Evolutionary conservation across 345 rosid genomes (phyloP).

Genomic region (Crucihimalaya himalaica): DNA sequence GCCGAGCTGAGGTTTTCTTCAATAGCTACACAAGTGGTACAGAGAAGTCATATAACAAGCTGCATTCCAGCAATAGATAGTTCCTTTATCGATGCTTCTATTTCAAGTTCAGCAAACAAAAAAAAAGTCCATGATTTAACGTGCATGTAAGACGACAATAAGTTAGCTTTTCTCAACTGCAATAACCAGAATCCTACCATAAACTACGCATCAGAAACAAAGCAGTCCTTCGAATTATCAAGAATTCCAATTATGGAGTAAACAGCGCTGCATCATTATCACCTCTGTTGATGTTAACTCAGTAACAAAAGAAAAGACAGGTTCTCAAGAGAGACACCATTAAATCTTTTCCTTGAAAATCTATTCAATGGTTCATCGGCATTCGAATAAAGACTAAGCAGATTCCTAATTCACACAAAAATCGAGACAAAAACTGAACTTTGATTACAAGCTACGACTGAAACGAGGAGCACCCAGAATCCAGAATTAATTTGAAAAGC

Average conservation of each 20-base stretch:
- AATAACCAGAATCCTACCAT: constrained; percentile 8
- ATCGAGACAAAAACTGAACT: background rate
- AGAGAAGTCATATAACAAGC: constrained; percentile 35
- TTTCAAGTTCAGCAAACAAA: background rate
- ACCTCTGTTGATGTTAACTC: background rate
- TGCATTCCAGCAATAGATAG: constrained; percentile 8
- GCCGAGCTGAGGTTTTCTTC: constrained; percentile 74
- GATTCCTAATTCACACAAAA: background rate
- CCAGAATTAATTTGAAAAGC: background rate
- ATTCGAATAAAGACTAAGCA: background rate
- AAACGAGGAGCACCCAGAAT: background rate
- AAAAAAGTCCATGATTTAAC: background rate
- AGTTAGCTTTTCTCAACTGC: background rate
- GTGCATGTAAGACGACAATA: constrained; percentile 1
- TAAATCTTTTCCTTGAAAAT: background rate
- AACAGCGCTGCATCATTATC: background rate
- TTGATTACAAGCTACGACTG: background rate
- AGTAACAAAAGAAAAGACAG: background rate
- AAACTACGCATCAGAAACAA: constrained; percentile 2
- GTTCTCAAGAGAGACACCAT: background rate
- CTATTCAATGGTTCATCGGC: background rate
- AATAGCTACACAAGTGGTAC: constrained; percentile 59
- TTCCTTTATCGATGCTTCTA: background rate
- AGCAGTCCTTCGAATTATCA: no score
- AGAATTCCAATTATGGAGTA: no score